phyloP scores from a whole-genome alignment of 306 rosid genomes.

The Vigna mungo region DNA sequence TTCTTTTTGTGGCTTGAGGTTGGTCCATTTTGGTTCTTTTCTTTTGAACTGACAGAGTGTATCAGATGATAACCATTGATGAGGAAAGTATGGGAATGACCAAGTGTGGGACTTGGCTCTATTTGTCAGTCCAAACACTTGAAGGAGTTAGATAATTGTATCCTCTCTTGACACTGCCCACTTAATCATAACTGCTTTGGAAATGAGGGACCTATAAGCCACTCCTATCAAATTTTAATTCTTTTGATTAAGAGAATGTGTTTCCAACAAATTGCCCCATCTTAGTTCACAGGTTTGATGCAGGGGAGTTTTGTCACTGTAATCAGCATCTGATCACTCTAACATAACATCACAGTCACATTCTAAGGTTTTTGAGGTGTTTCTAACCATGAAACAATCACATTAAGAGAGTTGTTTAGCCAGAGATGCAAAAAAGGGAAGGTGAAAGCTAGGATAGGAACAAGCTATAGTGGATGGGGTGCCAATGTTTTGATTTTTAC shows the following conservation, averaged over 20 bases:
- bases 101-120: slow-evolving; percentile 56
- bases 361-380: not conserved
- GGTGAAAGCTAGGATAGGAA: slow-evolving; percentile 2
- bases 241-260: slow-evolving; percentile 9
- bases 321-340: slow-evolving; percentile 27
- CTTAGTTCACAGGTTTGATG: slow-evolving; percentile 10
- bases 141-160: slow-evolving; percentile 40
- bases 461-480: slow-evolving; percentile 36
- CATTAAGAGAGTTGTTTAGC: not conserved
- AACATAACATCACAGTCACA: not conserved
- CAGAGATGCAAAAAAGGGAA: slow-evolving; percentile 12
- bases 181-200: slow-evolving; percentile 48
- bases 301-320: slow-evolving; percentile 16
- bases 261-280: not conserved
- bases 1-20: slow-evolving; percentile 58
- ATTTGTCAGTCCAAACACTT: slow-evolving; percentile 50
- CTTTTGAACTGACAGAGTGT: slow-evolving; percentile 76
- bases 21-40: slow-evolving; percentile 70
- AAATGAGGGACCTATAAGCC: slow-evolving; percentile 48
- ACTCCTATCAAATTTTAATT: slow-evolving; percentile 3
- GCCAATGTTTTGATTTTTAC: slow-evolving; percentile 35
- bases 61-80: slow-evolving; percentile 56
- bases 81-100: slow-evolving; percentile 61
- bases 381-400: not conserved
- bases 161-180: slow-evolving; percentile 37